Base-by-base conservation (phyloP, 352 stramenopile genomes). In the Pythium phragmitis region DNA sequence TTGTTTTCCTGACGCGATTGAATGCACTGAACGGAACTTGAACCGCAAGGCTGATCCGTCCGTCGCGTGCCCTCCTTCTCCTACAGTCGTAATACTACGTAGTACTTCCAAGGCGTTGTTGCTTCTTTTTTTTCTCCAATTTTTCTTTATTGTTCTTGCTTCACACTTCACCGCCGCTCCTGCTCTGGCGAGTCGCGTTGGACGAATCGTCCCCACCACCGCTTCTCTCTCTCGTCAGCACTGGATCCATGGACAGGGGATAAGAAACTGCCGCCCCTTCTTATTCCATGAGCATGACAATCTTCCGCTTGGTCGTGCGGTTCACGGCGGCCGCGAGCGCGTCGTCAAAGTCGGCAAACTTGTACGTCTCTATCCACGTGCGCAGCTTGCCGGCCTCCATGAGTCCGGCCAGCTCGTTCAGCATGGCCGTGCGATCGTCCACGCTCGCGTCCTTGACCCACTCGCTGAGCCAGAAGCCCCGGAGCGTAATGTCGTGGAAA, bases 401-500 rank as follows among this genome's bases (percentile, higher is more conserved):
- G 39, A 93, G 76, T 14, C 57, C 61, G 23, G 84, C 82, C 43
- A 93, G 75, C 75, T 93, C 82, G 23, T 57, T 69, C 30, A 93
- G 75, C 82, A 93, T 91, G 50, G 72, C 72, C 37, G 69, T 53
- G 57, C 84, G 84, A 70, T 93, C 70, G 60, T 88, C 79, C 12
- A 81, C 71, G 16, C 63, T 77, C 62, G 82, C 69, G 52, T 88
- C 60, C 75, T 91, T 84, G 64, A 85, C 76, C 84, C 84, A 93
- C 72, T 93, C 75, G 70, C 85, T 91, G 51, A 94, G 77, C 78
- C 89, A 97, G 60, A 93, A 94, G 57, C 77, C 89, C 66, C 87
- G 88, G 60, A 96, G 82, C 71, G 82, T 88, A 52, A 97, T 96
- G 74, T 92, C 82, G 72, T 94, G 73, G 77, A 94, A 94, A 68